phyloP scores from a whole-genome alignment of 2,329 filamentous ascomycete genomes.

The Ophiostoma australiae region DNA sequence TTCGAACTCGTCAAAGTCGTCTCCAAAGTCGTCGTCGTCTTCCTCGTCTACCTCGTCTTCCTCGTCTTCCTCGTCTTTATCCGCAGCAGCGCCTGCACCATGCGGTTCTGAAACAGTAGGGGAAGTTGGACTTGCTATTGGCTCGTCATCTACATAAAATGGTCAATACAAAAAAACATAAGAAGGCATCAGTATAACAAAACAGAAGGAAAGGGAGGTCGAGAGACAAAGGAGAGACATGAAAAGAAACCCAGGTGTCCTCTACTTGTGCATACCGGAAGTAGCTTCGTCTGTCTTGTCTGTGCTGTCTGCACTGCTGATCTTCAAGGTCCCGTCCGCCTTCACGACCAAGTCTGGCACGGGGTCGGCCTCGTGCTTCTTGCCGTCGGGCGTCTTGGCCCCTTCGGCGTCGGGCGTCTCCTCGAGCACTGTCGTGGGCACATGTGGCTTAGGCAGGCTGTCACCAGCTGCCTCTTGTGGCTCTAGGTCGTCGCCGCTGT shows the following conservation, averaged over 20 bases:
- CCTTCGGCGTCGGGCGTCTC: slow-evolving; percentile 45
- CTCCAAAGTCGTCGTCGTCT: slow-evolving; percentile 48
- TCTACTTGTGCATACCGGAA: slow-evolving; percentile 39
- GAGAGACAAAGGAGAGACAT: slow-evolving; percentile 19
- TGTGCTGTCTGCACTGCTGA: slow-evolving; percentile 18
- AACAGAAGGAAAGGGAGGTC: slow-evolving; percentile 8
- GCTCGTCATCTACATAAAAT: slow-evolving; percentile 35
- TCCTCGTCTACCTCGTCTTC: slow-evolving; percentile 30
- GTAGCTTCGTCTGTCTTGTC: background rate
- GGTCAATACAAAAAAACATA: slow-evolving; percentile 33
- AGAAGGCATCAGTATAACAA: slow-evolving; percentile 18
- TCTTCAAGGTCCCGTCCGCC: slow-evolving; percentile 41
- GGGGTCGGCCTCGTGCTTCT: slow-evolving; percentile 48
- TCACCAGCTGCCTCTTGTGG: background rate
- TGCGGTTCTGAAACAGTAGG: slow-evolving; percentile 30
- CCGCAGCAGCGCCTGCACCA: slow-evolving; percentile 27
- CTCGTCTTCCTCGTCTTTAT: slow-evolving; percentile 26
- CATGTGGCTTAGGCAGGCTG: slow-evolving; percentile 31
- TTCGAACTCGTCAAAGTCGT: slow-evolving; percentile 60
- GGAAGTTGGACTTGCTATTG: slow-evolving; percentile 36
- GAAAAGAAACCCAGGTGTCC: slow-evolving; percentile 22
- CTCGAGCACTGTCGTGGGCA: slow-evolving; percentile 52
- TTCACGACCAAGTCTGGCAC: slow-evolving; percentile 49
- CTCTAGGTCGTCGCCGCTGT: slow-evolving; percentile 18
- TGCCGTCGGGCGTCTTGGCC: slow-evolving; percentile 42